Percentiles rank a stretch among this genome's conserved stretches.
phyloP scores from a whole-genome alignment of 257 asterid species.

The Solanum boliviense region DNA sequence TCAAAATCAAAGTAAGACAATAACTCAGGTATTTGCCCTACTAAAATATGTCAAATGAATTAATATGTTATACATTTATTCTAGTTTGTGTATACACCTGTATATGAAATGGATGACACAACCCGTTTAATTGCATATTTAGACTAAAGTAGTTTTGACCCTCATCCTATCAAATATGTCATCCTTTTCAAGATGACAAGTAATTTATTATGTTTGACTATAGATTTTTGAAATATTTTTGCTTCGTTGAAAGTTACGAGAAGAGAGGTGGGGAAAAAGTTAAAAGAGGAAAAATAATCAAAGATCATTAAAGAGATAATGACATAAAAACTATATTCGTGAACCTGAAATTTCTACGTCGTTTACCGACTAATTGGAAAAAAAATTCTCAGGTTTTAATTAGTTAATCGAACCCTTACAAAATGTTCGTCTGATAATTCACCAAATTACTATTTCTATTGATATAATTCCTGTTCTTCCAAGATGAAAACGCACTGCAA shows the following conservation, averaged over 20 bases:
- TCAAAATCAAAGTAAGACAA: too few species aligned
- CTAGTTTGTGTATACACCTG: not conserved
- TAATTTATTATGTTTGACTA: not conserved
- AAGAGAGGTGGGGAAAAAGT: not conserved
- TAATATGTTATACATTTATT: not conserved
- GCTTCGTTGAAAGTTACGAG: not conserved
- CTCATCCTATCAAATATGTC: not conserved
- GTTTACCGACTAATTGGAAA: not conserved
- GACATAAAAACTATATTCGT: not conserved
- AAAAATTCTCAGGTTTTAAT: not conserved
- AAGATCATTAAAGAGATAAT: not conserved
- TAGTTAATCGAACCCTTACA: not conserved
- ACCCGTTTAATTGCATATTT: not conserved
- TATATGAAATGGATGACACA: not conserved
- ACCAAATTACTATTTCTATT: not conserved
- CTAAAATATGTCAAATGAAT: not conserved
- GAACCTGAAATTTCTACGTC: not conserved
- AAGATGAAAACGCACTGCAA: not conserved
- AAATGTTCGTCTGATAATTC: not conserved
- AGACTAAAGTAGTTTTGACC: not conserved
- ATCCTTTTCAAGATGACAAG: not conserved
- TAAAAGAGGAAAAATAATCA: not conserved
- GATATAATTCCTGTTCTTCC: not conserved
- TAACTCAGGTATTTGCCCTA: too few species aligned
- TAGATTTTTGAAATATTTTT: not conserved